Evolutionary conservation across 495 filamentous ascomycete genomes (phyloP).

Genomic region (Penicillium paradoxum): DNA sequence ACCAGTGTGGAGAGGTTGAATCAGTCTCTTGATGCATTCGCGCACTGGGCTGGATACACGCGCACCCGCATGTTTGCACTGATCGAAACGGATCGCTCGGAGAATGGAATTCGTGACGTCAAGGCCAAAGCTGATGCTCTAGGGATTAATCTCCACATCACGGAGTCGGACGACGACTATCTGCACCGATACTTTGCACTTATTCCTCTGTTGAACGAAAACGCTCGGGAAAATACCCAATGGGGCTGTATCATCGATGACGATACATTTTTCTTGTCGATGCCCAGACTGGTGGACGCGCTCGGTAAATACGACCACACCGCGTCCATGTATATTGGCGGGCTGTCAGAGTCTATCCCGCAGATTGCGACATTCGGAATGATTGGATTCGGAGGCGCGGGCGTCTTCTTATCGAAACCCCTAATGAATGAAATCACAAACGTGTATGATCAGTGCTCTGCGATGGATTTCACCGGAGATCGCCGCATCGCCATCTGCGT

Average conservation of each 20-base stretch:
- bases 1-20: conserved; percentile 53
- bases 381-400: conserved; percentile 57
- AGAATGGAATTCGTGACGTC: conserved; percentile 16
- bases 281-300: conserved; percentile 43
- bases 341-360: conserved; percentile 49
- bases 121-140: conserved; percentile 37
- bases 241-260: conserved; percentile 66
- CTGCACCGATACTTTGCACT: conserved; percentile 58
- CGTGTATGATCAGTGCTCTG: conserved; percentile 32
- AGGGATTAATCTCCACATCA: conserved; percentile 49
- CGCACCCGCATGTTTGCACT: conserved; percentile 52
- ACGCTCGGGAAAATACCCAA: conserved; percentile 42
- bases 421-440: conserved; percentile 36
- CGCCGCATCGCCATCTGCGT: conserved; percentile 50
- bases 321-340: conserved; percentile 49
- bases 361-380: conserved; percentile 47
- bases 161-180: conserved; percentile 45
- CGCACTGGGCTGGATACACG: conserved; percentile 58
- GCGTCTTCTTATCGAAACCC: conserved; percentile 53
- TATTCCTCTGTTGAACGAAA: conserved; percentile 45
- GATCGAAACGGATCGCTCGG: conserved; percentile 42
- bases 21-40: conserved; percentile 50
- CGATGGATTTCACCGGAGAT: conserved; percentile 42
- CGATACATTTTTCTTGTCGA: conserved; percentile 61
- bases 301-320: conserved; percentile 43